Percentiles rank a stretch among this genome's conserved stretches.
Conservation (phyloP, 352 stramenopile species). For the Elongisporangium prolatum region DNA sequence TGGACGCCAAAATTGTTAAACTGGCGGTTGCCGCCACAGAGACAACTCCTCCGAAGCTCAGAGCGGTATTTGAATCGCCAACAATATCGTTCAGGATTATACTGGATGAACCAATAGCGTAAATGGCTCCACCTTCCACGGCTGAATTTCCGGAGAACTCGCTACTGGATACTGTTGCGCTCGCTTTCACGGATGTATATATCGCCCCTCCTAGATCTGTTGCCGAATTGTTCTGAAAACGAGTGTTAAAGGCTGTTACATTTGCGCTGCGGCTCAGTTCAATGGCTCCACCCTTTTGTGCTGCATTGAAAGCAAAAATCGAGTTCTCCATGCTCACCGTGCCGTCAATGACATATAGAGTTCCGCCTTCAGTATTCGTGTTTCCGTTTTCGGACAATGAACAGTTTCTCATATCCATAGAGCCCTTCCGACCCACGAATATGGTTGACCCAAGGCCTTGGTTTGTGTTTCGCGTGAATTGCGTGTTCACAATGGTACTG, state of each 20-base stretch:
- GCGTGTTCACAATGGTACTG: conserved; percentile 20
- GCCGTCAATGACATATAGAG: conserved; percentile 41
- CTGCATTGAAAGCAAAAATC: conserved; percentile 36
- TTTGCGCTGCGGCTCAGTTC: conserved; percentile 32
- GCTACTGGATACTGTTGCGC: conserved; percentile 23
- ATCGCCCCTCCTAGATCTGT: conserved; percentile 31
- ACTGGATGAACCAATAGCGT: conserved; percentile 28
- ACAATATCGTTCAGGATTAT: conserved; percentile 15
- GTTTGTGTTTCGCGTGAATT: conserved; percentile 41
- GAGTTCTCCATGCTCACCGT: conserved; percentile 22
- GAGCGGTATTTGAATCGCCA: conserved; percentile 20
- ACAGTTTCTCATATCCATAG: conserved; percentile 12
- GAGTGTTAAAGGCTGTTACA: conserved; percentile 21
- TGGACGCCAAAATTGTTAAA: conserved; percentile 11
- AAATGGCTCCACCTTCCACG: conserved; percentile 40
- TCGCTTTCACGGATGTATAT: conserved; percentile 36
- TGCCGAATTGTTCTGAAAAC: conserved; percentile 34
- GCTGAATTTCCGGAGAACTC: conserved; percentile 36
- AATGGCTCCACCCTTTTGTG: conserved; percentile 38
- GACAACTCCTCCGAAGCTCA: conserved; percentile 43
- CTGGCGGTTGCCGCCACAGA: conserved; percentile 20
- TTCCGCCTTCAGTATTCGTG: conserved; percentile 30
- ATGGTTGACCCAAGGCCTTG: conserved; percentile 42
- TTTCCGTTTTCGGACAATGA: conserved; percentile 31
- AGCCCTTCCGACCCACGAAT: conserved; percentile 52